phyloP scores from a whole-genome alignment of 2,329 filamentous ascomycete species.

The Delphinella strobiligena region DNA sequence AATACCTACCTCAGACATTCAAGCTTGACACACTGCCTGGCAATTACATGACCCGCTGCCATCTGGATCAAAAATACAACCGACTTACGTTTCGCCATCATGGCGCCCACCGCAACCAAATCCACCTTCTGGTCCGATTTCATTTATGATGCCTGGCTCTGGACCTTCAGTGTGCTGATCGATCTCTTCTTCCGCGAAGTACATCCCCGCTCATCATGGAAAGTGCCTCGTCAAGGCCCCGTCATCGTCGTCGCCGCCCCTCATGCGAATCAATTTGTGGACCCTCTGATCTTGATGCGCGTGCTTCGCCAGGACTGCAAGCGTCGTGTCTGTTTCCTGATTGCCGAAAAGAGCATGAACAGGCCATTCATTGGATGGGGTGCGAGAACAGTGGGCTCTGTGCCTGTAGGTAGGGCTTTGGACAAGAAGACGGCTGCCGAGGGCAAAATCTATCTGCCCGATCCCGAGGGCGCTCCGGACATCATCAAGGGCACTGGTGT shows the following conservation, averaged over 20 bases:
- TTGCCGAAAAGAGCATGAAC: slow-evolving; percentile 90
- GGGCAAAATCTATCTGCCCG: slow-evolving; percentile 78
- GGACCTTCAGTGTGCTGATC: slow-evolving; percentile 68
- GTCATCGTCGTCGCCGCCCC: slow-evolving; percentile 93
- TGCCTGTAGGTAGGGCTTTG: slow-evolving; percentile 86
- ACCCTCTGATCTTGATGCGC: slow-evolving; percentile 85
- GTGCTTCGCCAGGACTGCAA: slow-evolving; percentile 76
- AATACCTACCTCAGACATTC: too few relatives aligned
- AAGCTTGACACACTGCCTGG: too few relatives aligned
- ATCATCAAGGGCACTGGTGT: slow-evolving; percentile 70
- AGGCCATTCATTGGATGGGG: slow-evolving; percentile 79
- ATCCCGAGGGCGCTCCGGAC: slow-evolving; percentile 73
- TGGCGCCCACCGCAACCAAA: background rate
- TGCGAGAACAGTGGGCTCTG: slow-evolving; percentile 72
- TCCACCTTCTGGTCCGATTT: slow-evolving; percentile 11
- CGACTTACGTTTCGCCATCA: background rate
- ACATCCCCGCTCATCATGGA: slow-evolving; percentile 88
- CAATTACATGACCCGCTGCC: too few relatives aligned
- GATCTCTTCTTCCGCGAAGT: slow-evolving; percentile 98
- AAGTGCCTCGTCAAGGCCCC: slow-evolving; percentile 76
- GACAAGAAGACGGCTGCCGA: slow-evolving; percentile 70
- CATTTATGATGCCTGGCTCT: slow-evolving; percentile 62
- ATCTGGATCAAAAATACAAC: too few relatives aligned
- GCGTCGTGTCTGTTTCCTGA: slow-evolving; percentile 81
- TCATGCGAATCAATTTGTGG: slow-evolving; percentile 97